These are phyloP conservation scores for Pleurotus djamor DNA, from an alignment of 768 basidiomycete genomes.

Conservation along the genomic window DNA sequence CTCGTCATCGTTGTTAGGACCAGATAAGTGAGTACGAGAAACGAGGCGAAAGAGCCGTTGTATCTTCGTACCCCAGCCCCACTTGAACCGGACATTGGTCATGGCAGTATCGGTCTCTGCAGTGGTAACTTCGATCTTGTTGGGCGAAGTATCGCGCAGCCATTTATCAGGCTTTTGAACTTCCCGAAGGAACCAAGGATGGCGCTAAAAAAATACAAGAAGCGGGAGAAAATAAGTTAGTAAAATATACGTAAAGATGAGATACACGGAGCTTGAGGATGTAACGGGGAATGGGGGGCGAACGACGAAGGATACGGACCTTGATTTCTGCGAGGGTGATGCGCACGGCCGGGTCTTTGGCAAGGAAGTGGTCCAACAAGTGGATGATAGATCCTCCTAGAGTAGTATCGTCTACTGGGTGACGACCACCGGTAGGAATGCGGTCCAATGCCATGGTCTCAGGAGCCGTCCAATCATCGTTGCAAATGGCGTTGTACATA, in stretches of 20 bases:
- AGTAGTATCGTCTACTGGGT: constrained; percentile 34
- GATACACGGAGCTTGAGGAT: constrained; percentile 4
- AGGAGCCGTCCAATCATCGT: constrained; percentile 68
- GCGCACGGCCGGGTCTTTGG: constrained; percentile 75
- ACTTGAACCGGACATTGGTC: constrained; percentile 61
- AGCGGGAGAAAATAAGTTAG: not conserved
- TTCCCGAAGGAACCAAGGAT: constrained; percentile 69
- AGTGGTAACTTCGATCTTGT: constrained; percentile 54
- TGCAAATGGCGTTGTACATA: constrained; percentile 79
- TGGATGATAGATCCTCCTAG: constrained; percentile 66
- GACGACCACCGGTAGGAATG: constrained; percentile 62
- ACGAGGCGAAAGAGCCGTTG: constrained; percentile 43
- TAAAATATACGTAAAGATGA: constrained; percentile 10
- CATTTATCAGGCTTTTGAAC: constrained; percentile 66
- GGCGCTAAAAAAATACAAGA: constrained; percentile 34
- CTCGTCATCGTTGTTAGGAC: not conserved
- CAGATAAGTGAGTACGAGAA: constrained; percentile 1
- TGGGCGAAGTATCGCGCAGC: constrained; percentile 48
- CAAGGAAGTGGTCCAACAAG: constrained; percentile 72
- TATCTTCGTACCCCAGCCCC: constrained; percentile 49
- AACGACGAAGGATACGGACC: constrained; percentile 33
- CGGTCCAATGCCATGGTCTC: constrained; percentile 71
- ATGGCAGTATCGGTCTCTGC: constrained; percentile 77
- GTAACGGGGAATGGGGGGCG: not conserved
- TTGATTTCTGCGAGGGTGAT: constrained; percentile 86